Conservation (phyloP, 768 basidiomycete species). For the Nidula microcarpa region DNA sequence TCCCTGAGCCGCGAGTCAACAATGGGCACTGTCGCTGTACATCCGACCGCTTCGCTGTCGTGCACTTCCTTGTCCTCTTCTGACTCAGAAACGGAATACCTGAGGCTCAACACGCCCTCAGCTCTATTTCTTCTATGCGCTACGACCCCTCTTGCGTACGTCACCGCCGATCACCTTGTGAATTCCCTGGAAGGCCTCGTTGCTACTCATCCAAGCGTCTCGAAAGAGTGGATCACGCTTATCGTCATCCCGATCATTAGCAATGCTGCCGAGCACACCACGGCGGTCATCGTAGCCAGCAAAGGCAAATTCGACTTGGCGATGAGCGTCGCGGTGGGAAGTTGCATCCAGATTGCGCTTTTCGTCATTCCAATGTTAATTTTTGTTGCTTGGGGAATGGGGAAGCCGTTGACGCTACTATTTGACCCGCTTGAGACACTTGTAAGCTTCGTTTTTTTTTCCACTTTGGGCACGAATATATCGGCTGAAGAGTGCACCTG, state of each 20-base stretch:
- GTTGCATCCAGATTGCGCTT: constrained; percentile 39
- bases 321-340: constrained; percentile 39
- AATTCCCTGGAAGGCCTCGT: constrained; percentile 36
- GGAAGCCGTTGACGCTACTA: constrained; percentile 32
- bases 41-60: constrained; percentile 8
- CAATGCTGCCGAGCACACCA: constrained; percentile 38
- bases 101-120: constrained; percentile 30
- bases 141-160: constrained; percentile 33
- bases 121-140: constrained; percentile 26
- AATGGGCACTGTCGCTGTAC: constrained; percentile 18
- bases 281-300: constrained; percentile 37
- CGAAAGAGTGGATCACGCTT: constrained; percentile 42
- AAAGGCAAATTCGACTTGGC: constrained; percentile 40
- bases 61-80: constrained; percentile 1
- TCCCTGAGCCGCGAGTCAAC: constrained; percentile 12
- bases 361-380: constrained; percentile 38
- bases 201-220: constrained; percentile 29
- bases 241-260: constrained; percentile 40
- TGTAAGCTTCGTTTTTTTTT: constrained; percentile 14
- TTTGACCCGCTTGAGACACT: constrained; percentile 37
- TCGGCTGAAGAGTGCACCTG: neutral
- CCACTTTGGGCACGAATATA: neutral
- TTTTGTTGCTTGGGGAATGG: constrained; percentile 35
- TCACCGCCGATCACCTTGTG: constrained; percentile 39
- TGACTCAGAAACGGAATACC: constrained; percentile 15